Evolutionary conservation across 768 basidiomycete genomes (phyloP).

Genomic region (Boletus huronensis): DNA sequence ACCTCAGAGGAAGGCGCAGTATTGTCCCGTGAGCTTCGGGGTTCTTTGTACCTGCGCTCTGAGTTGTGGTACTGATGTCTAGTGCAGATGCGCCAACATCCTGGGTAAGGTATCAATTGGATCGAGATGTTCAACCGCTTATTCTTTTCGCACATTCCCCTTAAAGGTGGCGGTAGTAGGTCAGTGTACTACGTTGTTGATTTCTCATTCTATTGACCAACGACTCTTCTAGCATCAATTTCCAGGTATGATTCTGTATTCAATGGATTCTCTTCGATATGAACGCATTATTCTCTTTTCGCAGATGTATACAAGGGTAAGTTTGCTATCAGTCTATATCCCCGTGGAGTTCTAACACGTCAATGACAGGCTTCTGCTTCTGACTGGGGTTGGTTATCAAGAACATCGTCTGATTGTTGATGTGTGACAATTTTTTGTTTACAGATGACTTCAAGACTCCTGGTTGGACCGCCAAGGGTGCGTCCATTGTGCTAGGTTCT

Average conservation of each 20-base stretch:
- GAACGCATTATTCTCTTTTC: neutral
- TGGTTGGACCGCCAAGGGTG: conserved; percentile 65
- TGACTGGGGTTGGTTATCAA: conserved; percentile 53
- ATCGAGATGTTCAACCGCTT: neutral
- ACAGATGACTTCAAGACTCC: conserved; percentile 70
- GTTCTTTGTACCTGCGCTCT: neutral
- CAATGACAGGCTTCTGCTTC: conserved; percentile 56
- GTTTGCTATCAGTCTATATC: neutral
- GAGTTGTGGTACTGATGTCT: neutral
- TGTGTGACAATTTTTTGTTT: neutral
- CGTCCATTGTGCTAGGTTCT: conserved; percentile 2
- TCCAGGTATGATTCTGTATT: conserved; percentile 37
- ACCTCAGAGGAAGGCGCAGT: conserved; percentile 58
- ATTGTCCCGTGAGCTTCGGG: conserved; percentile 68
- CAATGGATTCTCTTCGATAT: neutral
- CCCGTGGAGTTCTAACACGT: neutral
- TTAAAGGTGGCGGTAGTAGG: conserved; percentile 54
- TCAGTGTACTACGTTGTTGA: conserved; percentile 18
- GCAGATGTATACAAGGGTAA: conserved; percentile 63
- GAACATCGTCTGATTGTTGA: neutral
- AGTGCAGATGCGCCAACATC: conserved; percentile 59
- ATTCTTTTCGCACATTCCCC: neutral
- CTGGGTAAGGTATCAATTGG: conserved; percentile 36
- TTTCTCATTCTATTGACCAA: neutral
- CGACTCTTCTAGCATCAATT: conserved; percentile 55